These are phyloP conservation scores for Backusella liffmaniae DNA, from an alignment of 192 early-diverging fungal species.

Conservation along the genomic window DNA sequence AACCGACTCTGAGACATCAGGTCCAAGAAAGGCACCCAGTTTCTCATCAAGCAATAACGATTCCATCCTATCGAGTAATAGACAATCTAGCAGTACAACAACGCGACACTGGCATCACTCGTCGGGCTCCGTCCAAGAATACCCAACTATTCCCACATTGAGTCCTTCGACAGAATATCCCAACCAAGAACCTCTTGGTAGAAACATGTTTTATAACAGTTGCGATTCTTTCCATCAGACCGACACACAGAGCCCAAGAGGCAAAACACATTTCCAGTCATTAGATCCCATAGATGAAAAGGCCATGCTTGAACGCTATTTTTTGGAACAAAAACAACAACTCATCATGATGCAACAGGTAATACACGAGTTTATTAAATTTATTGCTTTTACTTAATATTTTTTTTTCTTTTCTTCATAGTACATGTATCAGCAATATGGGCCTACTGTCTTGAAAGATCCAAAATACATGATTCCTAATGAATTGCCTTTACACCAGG, in stretches of 20 bases:
- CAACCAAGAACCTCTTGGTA: neutral
- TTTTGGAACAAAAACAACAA: slow-evolving; percentile 2
- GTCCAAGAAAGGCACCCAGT: neutral
- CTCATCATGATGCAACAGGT: slow-evolving; percentile 8
- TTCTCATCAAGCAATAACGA: neutral
- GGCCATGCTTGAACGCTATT: neutral
- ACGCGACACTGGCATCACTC: neutral
- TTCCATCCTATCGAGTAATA: neutral
- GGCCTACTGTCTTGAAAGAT: neutral
- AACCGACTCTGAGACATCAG: neutral
- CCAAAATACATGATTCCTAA: neutral
- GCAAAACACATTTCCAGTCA: neutral
- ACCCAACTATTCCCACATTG: neutral
- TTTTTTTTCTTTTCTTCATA: neutral
- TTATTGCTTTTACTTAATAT: neutral
- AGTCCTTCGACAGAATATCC: neutral
- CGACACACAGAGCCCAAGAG: neutral
- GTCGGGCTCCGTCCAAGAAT: neutral
- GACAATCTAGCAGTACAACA: neutral
- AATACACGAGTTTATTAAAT: neutral
- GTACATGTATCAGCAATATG: neutral
- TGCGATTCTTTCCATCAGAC: neutral
- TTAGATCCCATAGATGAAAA: neutral
- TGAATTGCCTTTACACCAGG: neutral
- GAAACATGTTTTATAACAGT: neutral